phyloP scores from a whole-genome alignment of 2,329 filamentous ascomycete species.

The Talaromyces sp. region DNA sequence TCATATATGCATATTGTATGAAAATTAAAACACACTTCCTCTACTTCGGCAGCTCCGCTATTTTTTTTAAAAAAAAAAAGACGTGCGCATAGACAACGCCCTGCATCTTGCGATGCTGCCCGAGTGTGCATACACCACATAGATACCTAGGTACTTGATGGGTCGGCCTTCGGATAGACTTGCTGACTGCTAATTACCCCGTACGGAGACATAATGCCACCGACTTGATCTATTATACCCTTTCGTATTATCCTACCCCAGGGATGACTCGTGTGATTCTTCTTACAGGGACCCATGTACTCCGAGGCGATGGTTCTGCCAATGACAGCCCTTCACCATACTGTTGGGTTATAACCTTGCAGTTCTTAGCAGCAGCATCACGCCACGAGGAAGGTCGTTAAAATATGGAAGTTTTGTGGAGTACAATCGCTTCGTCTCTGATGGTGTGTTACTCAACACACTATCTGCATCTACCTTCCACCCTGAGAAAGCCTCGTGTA shows the following conservation, averaged over 20 bases:
- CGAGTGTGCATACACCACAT: neutral
- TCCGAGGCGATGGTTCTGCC: constrained; percentile 10
- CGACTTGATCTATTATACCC: neutral
- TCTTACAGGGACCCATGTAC: neutral
- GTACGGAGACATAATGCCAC: neutral
- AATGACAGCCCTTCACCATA: neutral
- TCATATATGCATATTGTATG: neutral
- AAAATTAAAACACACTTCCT: neutral
- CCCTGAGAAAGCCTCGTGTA: neutral
- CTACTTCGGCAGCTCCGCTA: neutral
- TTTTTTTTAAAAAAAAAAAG: too few relatives aligned
- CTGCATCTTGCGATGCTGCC: neutral
- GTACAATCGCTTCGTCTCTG: neutral
- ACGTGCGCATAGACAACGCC: neutral
- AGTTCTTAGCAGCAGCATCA: neutral
- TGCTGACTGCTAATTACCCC: neutral
- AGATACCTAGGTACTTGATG: neutral
- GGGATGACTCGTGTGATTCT: neutral
- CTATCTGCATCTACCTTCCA: neutral
- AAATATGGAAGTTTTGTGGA: neutral
- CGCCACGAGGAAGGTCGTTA: neutral
- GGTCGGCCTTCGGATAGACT: constrained; percentile 6
- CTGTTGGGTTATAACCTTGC: neutral
- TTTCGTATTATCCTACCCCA: neutral
- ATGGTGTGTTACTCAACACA: neutral